These are phyloP conservation scores for Solioccasus polychromus DNA, from an alignment of 768 basidiomycete species.

Conservation along the genomic window DNA sequence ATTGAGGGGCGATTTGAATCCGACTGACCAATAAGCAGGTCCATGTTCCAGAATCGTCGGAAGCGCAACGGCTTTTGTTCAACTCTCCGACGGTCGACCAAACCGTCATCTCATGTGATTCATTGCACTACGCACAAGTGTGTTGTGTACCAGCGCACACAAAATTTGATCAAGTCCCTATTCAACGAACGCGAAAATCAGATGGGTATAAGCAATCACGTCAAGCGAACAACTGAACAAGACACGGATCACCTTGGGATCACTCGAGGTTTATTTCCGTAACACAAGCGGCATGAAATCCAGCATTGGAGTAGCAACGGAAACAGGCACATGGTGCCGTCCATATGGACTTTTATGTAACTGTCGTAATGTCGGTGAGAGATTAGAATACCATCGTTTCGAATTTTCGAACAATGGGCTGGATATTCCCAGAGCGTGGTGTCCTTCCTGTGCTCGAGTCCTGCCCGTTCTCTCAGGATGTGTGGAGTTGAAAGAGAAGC, in stretches of 20 bases:
- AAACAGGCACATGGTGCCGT: background rate
- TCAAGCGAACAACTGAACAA: too few species aligned
- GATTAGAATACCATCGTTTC: background rate
- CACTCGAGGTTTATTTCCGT: too few species aligned
- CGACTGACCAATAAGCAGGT: background rate
- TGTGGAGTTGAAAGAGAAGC: background rate
- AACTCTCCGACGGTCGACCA: background rate
- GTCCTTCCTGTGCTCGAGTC: background rate
- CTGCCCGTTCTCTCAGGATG: background rate
- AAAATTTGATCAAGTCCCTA: background rate
- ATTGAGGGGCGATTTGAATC: background rate
- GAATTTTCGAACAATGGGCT: background rate
- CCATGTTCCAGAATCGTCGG: background rate
- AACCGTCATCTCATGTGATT: background rate
- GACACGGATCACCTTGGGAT: too few species aligned
- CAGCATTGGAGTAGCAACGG: background rate
- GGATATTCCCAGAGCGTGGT: slow-evolving; percentile 3
- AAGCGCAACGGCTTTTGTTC: background rate
- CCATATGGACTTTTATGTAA: background rate
- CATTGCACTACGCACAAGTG: background rate
- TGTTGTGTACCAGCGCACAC: background rate
- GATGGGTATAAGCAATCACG: background rate
- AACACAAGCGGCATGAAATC: too few species aligned
- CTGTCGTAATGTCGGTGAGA: slow-evolving; percentile 6
- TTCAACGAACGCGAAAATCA: background rate